Base-by-base conservation (phyloP, 257 asterid genomes). In the Capsicum pubescens region DNA sequence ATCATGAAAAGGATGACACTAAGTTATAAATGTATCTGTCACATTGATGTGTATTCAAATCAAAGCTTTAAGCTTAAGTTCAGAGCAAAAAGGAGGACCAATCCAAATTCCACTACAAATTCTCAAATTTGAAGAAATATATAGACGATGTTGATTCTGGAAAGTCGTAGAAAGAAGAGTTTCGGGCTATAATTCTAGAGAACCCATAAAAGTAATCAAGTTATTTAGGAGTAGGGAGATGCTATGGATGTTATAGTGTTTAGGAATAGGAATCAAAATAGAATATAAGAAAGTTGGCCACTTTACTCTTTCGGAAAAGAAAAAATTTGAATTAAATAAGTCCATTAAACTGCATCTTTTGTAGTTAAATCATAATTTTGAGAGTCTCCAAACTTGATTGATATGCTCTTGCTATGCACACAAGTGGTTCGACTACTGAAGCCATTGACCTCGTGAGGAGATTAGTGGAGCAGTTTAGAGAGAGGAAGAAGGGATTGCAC, bases 131-230 rank as follows among this genome's bases (percentile, higher is more conserved):
- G 10, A 55, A 64, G 71, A 32, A 12, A 11, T 64, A 64, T 64
- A 32, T 26, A 64, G 46, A 64, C 32, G 71, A 64, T 32, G 71
- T 64, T 64, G 46, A 64, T 32, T 64, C 46, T 32, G 71, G 71
- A 12, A 64, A 64, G 46, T 64, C 71, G 13, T 32, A 64, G 71
- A 46, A 64, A 64, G 71, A 64, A 42, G 71, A 64, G 71, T 64
- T 64, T 64, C 32, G 71, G 71, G 71, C 71, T 32, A 64, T 64
- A 64, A 32, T 64, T 64, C 71, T 32, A 64, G 46, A 64, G 71
- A 64, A 13, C n/a, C 44, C 71, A 64, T 64, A 32, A 32, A 63
- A 64, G n/a, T 16, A 9, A 64, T 32, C 46, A 32, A 64, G 71
- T n/a, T 64, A 64, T 64, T 64, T 64, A 64, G 71, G 32, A 64